Conservation (phyloP, 176 grass and related monocot genomes). For the Leersia perrieri region DNA sequence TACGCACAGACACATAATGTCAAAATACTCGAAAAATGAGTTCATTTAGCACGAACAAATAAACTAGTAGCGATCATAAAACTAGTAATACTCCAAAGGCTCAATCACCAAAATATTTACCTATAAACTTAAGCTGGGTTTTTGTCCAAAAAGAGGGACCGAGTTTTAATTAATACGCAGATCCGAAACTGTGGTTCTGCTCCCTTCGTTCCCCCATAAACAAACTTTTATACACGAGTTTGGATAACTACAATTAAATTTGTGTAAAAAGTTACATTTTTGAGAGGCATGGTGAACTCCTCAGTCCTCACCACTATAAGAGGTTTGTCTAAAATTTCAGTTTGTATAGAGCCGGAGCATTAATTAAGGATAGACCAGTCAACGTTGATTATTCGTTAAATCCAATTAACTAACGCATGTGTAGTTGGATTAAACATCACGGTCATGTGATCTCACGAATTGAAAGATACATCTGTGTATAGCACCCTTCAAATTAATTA, state of each 20-base stretch:
- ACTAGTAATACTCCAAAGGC: no score
- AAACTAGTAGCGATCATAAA: no score
- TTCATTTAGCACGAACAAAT: neutral
- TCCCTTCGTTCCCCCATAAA: no score
- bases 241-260: no score
- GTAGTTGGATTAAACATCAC: conserved; percentile 18
- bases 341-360: neutral
- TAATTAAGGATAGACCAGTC: neutral
- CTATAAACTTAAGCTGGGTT: neutral
- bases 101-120: neutral
- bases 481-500: neutral
- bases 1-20: no score
- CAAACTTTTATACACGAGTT: no score
- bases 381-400: conserved; percentile 14
- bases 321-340: neutral
- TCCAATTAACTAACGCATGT: neutral
- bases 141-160: no score
- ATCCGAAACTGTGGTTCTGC: neutral
- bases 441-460: conserved; percentile 9
- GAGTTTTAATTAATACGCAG: neutral
- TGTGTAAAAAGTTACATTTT: no score
- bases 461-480: neutral
- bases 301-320: neutral
- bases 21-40: neutral
- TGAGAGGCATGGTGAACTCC: no score